These are phyloP conservation scores for Boletus reticuloceps DNA, from an alignment of 768 basidiomycete genomes.

Conservation along the genomic window DNA sequence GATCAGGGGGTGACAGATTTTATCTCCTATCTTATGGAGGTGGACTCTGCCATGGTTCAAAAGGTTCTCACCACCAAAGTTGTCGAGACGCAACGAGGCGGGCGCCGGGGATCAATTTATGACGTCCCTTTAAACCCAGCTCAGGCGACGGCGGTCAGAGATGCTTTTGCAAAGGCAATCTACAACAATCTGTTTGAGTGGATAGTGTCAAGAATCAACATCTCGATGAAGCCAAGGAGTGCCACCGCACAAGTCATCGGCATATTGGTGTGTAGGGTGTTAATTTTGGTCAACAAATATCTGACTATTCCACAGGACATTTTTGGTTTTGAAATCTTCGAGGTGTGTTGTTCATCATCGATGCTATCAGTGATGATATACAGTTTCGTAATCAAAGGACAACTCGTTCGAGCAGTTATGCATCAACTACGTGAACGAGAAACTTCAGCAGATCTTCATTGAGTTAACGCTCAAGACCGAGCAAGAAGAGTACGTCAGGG, in stretches of 20 bases:
- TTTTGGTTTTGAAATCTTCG: constrained; percentile 98
- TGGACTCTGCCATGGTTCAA: constrained; percentile 72
- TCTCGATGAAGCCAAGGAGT: constrained; percentile 89
- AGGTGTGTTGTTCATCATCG: constrained; percentile 43
- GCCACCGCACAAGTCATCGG: constrained; percentile 82
- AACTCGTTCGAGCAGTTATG: constrained; percentile 98
- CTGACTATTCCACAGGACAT: constrained; percentile 63
- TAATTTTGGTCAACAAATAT: background rate
- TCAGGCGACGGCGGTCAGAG: constrained; percentile 84
- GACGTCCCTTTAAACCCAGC: constrained; percentile 93
- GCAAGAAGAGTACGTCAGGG: constrained; percentile 97
- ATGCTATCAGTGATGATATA: constrained; percentile 2
- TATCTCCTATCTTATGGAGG: constrained; percentile 91
- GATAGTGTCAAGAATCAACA: constrained; percentile 95
- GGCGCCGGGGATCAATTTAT: constrained; percentile 92
- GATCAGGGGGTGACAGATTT: constrained; percentile 94
- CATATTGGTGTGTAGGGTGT: constrained; percentile 61
- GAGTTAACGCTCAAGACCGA: constrained; percentile 98
- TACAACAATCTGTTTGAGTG: constrained; percentile 99
- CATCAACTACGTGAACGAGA: constrained; percentile 99
- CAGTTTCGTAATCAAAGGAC: constrained; percentile 51
- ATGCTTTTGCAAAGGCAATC: constrained; percentile 92
- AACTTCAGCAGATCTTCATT: constrained; percentile 99
- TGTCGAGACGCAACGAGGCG: constrained; percentile 91
- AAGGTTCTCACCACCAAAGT: constrained; percentile 84